Evolutionary conservation across 2,329 filamentous ascomycete species (phyloP), one percentile per base, ranked within the genome.

Genomic region (Fusarium graminum): DNA sequence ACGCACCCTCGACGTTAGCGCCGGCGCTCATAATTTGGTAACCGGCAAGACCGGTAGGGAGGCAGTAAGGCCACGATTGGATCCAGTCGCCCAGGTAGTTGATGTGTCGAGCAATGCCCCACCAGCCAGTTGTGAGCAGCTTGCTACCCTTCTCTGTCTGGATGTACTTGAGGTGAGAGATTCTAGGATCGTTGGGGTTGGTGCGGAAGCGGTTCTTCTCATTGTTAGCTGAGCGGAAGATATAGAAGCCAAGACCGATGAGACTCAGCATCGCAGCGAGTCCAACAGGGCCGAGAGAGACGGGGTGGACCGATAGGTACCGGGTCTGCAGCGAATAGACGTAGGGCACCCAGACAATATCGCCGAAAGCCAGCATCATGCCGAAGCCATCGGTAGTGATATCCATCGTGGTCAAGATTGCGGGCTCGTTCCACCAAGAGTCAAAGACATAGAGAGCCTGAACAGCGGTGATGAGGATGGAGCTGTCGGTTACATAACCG

Each of bases 51-150:
- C 92, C 92, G 1, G 94, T 97, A 2, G 94, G 94, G 41, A 97
- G 83, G 68, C 89, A 92, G 79, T 95, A 97, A 0, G 93, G 88
- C 92, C 93, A 97, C 10, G 90, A 88, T 87, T 97, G 94, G 68
- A 95, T 84, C 94, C 94, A 97, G 80, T 98, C 94, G 51, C 94
- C 94, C 1, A 97, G 80, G 79, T 98, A 97, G 82, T 97, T 98
- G 84, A 97, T 94, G 79, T 98, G 94, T 40, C 94, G 88, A 1
- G 94, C 91, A 22, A 88, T 83, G 41, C 94, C 94, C 94, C 94
- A 97, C 94, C 94, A 98, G 55, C 94, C 94, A 1, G 91, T 90
- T 5, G 89, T 88, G 67, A 97, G 85, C 29, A 97, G 86, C 70
- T 90, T 91, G 58, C 91, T 93, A 50, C 94, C 94, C 3, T 87